Base-by-base conservation (phyloP, 2,329 filamentous ascomycete species). In the Gremmenia infestans region DNA sequence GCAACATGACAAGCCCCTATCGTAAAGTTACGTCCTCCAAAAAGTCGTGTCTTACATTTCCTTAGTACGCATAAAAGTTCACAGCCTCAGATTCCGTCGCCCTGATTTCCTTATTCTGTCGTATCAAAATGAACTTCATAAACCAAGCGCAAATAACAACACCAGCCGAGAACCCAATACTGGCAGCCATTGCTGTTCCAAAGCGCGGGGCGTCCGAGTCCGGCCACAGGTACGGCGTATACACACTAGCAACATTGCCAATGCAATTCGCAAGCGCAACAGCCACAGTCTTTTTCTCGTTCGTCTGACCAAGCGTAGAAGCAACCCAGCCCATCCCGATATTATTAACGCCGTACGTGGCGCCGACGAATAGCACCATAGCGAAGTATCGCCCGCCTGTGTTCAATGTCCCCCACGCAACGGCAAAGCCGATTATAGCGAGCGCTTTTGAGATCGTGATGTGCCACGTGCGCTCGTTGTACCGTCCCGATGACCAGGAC, bases 161-260 rank as follows among this genome's bases (percentile, higher is more conserved):
- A 2, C 70, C 71, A 35, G 72, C 60, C 15, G 72, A 73, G 60
- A 69, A 67, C 25, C 43, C 45, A 7, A 73, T 67, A 59, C 76
- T 73, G 56, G 76, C 54, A 4, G 54, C 47, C 37, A 53, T 14
- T 5, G 54, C 54, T 61, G 63, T 60, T 5, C 17, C 19, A 23
- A 22, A 45, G 5, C 42, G n/a, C 3, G 17, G 17, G 4, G 57
- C 67, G 47, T 72, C 68, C 8, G 54, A 64, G 23, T 70, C 63
- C 2, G 70, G 67, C 68, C 71, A 73, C 5, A 74, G 61, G 54
- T 73, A 73, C n/a, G 71, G 70, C 8, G 71, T 72, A 65, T 70
- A 74, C 35, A 74, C 68, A 55, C 72, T 72, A 11, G 64, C 67
- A 1, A 66, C 67, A 53, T 72, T 73, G 32, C 66, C 67, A n/a